Base-by-base conservation (phyloP, 208 protist genomes). In the Wallacemonas collosoma region DNA sequence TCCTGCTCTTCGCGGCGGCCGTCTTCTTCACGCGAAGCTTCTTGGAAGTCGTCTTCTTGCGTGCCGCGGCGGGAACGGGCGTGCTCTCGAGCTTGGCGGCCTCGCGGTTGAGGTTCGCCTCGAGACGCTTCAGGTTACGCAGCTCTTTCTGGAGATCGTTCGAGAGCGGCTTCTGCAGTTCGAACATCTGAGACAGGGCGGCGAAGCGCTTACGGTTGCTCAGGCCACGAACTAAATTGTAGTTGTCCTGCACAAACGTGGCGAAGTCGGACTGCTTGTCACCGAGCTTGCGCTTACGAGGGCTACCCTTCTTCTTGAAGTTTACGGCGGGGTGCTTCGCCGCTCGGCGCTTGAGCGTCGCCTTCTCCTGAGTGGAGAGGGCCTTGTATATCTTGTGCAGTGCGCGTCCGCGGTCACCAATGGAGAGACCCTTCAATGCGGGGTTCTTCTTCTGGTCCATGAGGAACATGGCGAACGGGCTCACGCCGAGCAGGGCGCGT, bases 361-460 rank as follows among this genome's bases (percentile, higher is more conserved):
- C 77, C 43, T 71, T 79, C 68, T 96, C 75, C 61, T 79, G 79
- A 61, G 75, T 67, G 3, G 86, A 81, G 7, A 96, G 83, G 11
- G 76, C 72, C 72, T 91, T 93, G 79, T 96, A 96, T 82, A 96
- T 90, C 75, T 93, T 92, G 17, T 90, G 90, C 53, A 94, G 80
- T 54, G 87, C 72, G 11, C 78, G 73, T 2, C 81, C 91, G 2
- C 91, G 85, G 54, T 91, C 81, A 2, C 65, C 80, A 48, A 94
- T 91, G 53, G 86, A 69, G 41, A 86, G 71, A 15, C 89, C 91
- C 56, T 92, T 79, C 53, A 96, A 79, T 3, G 70, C 76, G 3
- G 91, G 86, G 73, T 96, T 93, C 70, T 80, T 93, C 76, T 90
- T 92, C 70, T 96, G 87, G 61, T 96, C 91, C 86, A 94, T 96